A percentile compares a stretch with the other conserved stretches of the same genome.
These are phyloP conservation scores for Helichrysum umbraculigerum DNA, from an alignment of 129 eudicot genomes.

Conservation along the genomic window DNA sequence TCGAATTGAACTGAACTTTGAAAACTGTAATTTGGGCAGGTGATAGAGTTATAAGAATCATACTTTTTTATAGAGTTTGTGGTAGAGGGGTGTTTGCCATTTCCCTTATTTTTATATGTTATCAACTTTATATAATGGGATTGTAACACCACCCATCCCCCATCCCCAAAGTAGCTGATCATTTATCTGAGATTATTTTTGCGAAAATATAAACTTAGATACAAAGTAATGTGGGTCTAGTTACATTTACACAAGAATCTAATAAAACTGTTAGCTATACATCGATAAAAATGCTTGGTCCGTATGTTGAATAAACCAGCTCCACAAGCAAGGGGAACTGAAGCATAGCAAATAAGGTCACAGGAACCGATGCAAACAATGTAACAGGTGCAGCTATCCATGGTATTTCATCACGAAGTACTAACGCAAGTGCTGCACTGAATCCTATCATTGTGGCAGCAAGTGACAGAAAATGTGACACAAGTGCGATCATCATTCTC, in stretches of 20 bases:
- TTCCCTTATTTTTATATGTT: slow-evolving; percentile 22
- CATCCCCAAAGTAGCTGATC: slow-evolving; percentile 18
- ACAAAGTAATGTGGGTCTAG: slow-evolving; percentile 5
- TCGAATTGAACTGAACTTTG: too few relatives aligned
- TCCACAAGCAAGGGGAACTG: slow-evolving; percentile 56
- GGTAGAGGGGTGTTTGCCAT: slow-evolving; percentile 24
- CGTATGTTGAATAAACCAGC: slow-evolving; percentile 44
- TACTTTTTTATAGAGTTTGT: slow-evolving; percentile 23
- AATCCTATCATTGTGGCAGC: slow-evolving; percentile 34
- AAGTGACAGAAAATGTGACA: slow-evolving; percentile 35
- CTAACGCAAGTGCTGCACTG: slow-evolving; percentile 27
- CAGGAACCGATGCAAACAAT: slow-evolving; percentile 32
- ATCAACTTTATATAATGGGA: slow-evolving; percentile 25
- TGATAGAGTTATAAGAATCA: slow-evolving; percentile 35
- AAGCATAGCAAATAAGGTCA: slow-evolving; percentile 38
- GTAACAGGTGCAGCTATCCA: slow-evolving; percentile 35
- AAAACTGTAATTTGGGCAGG: too few relatives aligned
- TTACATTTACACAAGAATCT: slow-evolving; percentile 14
- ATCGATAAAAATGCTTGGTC: slow-evolving; percentile 31
- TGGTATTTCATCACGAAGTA: slow-evolving; percentile 16
- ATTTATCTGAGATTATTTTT: slow-evolving; percentile 13
- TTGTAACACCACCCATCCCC: slow-evolving; percentile 1
- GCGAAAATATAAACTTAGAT: slow-evolving; percentile 14
- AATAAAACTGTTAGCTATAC: slow-evolving; percentile 15
- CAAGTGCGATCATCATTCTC: slow-evolving; percentile 31